phyloP scores from a whole-genome alignment of 768 basidiomycete genomes.

The Rhizopogon vesiculosus region DNA sequence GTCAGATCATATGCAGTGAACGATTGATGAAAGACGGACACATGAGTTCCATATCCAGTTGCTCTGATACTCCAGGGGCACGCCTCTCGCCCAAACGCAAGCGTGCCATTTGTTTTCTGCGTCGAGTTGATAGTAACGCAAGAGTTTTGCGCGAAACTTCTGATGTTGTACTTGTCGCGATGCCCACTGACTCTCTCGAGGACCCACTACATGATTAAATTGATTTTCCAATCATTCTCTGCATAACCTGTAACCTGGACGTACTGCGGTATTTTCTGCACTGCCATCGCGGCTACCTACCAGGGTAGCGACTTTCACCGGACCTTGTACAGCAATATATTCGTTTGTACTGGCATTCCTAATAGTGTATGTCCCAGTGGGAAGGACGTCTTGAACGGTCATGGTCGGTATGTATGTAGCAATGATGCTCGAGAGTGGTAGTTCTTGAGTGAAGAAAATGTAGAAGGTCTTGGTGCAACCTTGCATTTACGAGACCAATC shows the following conservation, averaged over 20 bases:
- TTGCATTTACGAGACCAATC: background rate
- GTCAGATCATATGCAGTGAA: background rate
- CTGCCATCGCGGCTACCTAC: background rate
- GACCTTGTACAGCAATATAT: background rate
- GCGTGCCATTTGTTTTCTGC: background rate
- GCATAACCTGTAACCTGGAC: background rate
- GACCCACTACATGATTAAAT: background rate
- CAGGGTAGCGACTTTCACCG: background rate
- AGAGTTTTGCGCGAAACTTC: background rate
- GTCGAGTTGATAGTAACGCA: background rate
- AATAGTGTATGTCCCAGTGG: background rate
- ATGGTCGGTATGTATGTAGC: background rate
- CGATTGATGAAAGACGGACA: background rate
- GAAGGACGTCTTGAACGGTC: background rate
- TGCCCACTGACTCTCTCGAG: background rate
- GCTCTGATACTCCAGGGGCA: background rate
- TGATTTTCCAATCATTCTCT: background rate
- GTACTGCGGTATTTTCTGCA: background rate
- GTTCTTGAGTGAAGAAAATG: background rate
- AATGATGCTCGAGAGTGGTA: no score
- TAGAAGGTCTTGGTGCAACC: background rate
- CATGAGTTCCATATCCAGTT: background rate
- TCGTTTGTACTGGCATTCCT: background rate
- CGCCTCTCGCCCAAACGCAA: background rate
- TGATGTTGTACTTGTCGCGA: slow-evolving; percentile 1